Evolutionary conservation across 805 yeast genomes (phyloP).

Genomic region (Wickerhamomyces chambardii): DNA sequence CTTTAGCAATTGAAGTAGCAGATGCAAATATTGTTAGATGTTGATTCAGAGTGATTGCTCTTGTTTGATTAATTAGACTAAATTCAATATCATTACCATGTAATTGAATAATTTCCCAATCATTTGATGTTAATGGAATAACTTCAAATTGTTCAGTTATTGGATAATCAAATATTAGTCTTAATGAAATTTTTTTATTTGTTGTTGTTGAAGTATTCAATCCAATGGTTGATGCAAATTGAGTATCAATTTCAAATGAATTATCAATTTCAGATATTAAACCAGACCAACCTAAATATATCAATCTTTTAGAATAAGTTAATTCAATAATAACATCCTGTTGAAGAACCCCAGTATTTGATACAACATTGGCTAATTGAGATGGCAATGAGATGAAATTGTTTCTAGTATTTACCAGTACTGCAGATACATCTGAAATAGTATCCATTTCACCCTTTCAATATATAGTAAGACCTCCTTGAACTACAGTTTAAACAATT

Average conservation of each 20-base stretch:
- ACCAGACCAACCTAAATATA: slow-evolving; percentile 65
- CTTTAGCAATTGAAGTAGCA: slow-evolving; percentile 47
- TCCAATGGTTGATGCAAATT: slow-evolving; percentile 44
- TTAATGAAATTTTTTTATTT: slow-evolving; percentile 28
- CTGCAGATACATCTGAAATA: slow-evolving; percentile 17
- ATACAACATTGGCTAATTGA: slow-evolving; percentile 32
- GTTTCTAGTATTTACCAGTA: slow-evolving; percentile 28
- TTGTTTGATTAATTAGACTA: slow-evolving; percentile 65
- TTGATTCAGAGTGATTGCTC: slow-evolving; percentile 59
- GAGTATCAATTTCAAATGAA: slow-evolving; percentile 56
- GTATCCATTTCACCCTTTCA: neutral
- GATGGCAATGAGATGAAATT: slow-evolving; percentile 50
- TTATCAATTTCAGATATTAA: slow-evolving; percentile 26
- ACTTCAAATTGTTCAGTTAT: slow-evolving; percentile 55
- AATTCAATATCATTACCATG: slow-evolving; percentile 74
- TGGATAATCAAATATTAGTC: slow-evolving; percentile 38
- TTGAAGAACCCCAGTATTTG: slow-evolving; percentile 39
- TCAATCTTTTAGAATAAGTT: slow-evolving; percentile 14
- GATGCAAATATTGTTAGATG: slow-evolving; percentile 63
- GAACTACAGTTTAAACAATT: no score
- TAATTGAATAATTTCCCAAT: slow-evolving; percentile 86
- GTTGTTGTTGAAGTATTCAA: slow-evolving; percentile 24
- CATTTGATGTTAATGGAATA: slow-evolving; percentile 70
- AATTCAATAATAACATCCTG: slow-evolving; percentile 51
- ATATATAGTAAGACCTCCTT: no score